A percentile compares a stretch with the other conserved stretches of the same genome.
phyloP scores from a whole-genome alignment of 2,329 filamentous ascomycete genomes.

The Alternaria viburni region DNA sequence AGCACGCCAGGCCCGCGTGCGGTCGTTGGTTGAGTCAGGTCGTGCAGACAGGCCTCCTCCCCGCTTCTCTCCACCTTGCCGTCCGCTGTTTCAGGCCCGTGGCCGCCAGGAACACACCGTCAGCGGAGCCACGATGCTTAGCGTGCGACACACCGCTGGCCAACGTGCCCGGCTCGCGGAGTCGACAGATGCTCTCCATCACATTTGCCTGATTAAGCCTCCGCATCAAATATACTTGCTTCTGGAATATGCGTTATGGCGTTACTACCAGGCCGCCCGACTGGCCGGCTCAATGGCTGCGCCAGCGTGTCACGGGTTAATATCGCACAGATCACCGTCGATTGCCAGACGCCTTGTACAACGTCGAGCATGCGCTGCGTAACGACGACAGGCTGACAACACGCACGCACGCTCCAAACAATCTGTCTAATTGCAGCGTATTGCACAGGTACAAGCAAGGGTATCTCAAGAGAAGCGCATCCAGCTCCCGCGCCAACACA shows the following conservation, averaged over 20 bases:
- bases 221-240: slow-evolving; percentile 9
- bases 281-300: slow-evolving; percentile 12
- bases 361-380: slow-evolving; percentile 33
- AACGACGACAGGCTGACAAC: slow-evolving; percentile 22
- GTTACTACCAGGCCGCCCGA: slow-evolving; percentile 1
- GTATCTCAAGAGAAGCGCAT: slow-evolving; percentile 33
- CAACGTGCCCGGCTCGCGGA: slow-evolving; percentile 15
- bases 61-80: slow-evolving; percentile 26
- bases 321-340: slow-evolving; percentile 17
- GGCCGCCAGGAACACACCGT: slow-evolving; percentile 21
- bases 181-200: not conserved
- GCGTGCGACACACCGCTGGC: slow-evolving; percentile 33
- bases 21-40: slow-evolving; percentile 9
- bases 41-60: slow-evolving; percentile 15
- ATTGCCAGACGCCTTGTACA: slow-evolving; percentile 22
- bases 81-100: slow-evolving; percentile 35
- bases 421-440: slow-evolving; percentile 17
- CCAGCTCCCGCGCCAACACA: slow-evolving; percentile 10
- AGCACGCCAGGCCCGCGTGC: slow-evolving; percentile 23
- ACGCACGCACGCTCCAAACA: slow-evolving; percentile 17
- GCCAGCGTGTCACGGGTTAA: slow-evolving; percentile 21
- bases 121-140: slow-evolving; percentile 13
- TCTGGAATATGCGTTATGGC: slow-evolving; percentile 13
- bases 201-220: not conserved
- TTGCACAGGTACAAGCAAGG: slow-evolving; percentile 29